A percentile compares a stretch with the other conserved stretches of the same genome.
Evolutionary conservation across 805 yeast genomes (phyloP).

Genomic region (Phaffomyces thermotolerans): DNA sequence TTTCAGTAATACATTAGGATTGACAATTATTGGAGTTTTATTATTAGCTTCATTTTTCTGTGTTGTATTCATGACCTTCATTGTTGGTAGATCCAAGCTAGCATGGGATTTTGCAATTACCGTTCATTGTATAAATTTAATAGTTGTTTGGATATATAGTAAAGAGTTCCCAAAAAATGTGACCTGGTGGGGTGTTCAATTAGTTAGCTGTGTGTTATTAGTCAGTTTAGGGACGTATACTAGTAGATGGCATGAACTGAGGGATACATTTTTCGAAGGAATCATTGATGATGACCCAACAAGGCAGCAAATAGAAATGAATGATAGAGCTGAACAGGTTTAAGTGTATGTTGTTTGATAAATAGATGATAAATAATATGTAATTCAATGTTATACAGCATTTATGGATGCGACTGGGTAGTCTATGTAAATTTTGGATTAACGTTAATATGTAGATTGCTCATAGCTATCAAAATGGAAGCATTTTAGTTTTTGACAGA

Average conservation of each 20-base stretch:
- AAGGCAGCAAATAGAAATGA: conserved; percentile 17
- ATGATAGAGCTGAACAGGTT: conserved; percentile 7
- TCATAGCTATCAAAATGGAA: too few relatives aligned
- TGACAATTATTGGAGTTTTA: conserved; percentile 72
- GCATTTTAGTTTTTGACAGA: too few relatives aligned
- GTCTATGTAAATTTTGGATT: too few relatives aligned
- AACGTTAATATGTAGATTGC: too few relatives aligned
- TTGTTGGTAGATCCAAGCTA: conserved; percentile 86
- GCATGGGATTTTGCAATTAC: conserved; percentile 98
- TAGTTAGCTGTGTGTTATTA: conserved; percentile 57
- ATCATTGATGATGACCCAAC: conserved; percentile 45
- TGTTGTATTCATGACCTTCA: conserved; percentile 74
- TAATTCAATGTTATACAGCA: neutral
- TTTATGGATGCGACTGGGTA: neutral
- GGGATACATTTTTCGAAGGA: conserved; percentile 86
- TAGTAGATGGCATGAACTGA: conserved; percentile 84
- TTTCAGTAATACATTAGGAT: conserved; percentile 72
- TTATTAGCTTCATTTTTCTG: conserved; percentile 74
- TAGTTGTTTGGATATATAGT: conserved; percentile 60
- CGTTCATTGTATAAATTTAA: conserved; percentile 70
- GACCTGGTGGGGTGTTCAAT: conserved; percentile 82
- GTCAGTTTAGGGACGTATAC: conserved; percentile 83
- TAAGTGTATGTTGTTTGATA: neutral
- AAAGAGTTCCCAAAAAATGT: conserved; percentile 61
- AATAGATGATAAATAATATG: neutral